Conservation (phyloP, 805 yeast genomes). For the Saccharomycopsis fermentans region DNA sequence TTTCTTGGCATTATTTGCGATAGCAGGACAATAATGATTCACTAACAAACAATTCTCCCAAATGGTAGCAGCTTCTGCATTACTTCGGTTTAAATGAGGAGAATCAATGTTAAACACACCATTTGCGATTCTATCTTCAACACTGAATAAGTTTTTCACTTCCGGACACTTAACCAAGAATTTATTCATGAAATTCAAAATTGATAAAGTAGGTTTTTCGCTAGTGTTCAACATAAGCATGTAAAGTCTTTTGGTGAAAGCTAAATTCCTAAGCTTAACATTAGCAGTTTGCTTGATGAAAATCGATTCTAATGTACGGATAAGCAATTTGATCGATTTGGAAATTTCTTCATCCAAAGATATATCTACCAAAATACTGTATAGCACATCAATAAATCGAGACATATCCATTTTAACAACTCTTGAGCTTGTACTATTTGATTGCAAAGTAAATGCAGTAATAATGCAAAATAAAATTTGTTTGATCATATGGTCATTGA, state of each 20-base stretch:
- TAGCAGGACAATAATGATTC: constrained; percentile 74
- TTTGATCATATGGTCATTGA: constrained; percentile 37
- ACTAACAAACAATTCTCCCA: constrained; percentile 81
- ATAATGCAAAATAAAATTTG: constrained; percentile 74
- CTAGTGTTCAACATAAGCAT: constrained; percentile 65
- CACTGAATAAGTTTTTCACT: constrained; percentile 64
- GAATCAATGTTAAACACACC: constrained; percentile 63
- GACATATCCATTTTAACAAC: constrained; percentile 76
- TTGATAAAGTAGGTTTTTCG: constrained; percentile 75
- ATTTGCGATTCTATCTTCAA: constrained; percentile 81
- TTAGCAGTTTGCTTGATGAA: constrained; percentile 72
- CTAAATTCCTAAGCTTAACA: constrained; percentile 54
- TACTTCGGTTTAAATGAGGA: constrained; percentile 61
- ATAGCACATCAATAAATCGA: constrained; percentile 66
- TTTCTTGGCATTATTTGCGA: constrained; percentile 53
- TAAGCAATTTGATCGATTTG: constrained; percentile 71
- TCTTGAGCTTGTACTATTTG: constrained; percentile 48
- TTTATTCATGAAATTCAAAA: constrained; percentile 68
- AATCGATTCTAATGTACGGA: constrained; percentile 67
- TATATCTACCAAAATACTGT: constrained; percentile 55
- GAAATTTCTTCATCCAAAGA: constrained; percentile 78
- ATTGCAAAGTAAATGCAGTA: constrained; percentile 79
- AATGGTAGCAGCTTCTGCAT: constrained; percentile 78
- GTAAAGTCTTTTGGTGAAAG: constrained; percentile 76
- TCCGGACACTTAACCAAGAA: constrained; percentile 62